These are phyloP conservation scores for Microsporum canis DNA, from an alignment of 2,329 filamentous ascomycete genomes.

Conservation along the genomic window DNA sequence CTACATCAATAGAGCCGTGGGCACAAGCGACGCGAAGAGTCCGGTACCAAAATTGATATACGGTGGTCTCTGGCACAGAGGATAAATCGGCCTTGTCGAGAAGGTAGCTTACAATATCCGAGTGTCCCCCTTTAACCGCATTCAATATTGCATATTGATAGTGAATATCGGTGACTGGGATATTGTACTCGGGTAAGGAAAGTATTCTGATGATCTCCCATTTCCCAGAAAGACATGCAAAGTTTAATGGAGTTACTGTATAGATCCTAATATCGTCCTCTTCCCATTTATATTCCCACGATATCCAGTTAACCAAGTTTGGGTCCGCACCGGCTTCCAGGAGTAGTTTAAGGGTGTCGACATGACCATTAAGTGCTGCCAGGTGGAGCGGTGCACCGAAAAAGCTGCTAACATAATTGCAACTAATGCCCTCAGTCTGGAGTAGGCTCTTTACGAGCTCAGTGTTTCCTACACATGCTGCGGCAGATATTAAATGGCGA, in stretches of 20 bases:
- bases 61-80: background rate
- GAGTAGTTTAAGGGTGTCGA: background rate
- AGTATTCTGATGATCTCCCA: slow-evolving; percentile 5
- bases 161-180: background rate
- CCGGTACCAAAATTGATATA: background rate
- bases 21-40: background rate
- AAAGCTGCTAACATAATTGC: background rate
- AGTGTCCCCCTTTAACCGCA: background rate
- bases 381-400: background rate
- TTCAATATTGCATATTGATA: background rate
- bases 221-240: slow-evolving; percentile 1
- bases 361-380: background rate
- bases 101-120: background rate
- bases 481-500: background rate
- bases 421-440: background rate
- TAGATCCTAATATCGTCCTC: background rate
- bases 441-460: background rate
- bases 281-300: background rate
- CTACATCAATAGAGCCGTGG: background rate
- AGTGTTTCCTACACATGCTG: background rate
- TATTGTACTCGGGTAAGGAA: background rate
- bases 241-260: background rate
- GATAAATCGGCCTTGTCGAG: background rate
- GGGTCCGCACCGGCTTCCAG: background rate
- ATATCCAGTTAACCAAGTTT: background rate